Evolutionary conservation across 2,329 filamentous ascomycete genomes (phyloP), one percentile per base, ranked within the genome.

Genomic region (Colletotrichum costaricense): DNA sequence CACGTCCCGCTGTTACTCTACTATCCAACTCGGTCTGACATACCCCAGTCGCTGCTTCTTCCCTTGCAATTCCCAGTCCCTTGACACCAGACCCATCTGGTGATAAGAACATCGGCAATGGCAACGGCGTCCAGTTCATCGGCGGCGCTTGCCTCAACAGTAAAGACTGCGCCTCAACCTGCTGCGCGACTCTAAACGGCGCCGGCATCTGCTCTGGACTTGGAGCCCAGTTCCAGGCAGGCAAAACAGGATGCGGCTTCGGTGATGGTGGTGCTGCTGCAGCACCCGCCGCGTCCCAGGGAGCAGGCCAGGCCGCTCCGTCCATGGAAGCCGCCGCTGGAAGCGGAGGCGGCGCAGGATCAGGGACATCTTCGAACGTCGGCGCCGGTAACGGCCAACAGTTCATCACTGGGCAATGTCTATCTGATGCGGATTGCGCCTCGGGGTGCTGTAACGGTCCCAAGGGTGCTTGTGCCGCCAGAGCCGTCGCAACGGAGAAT

Each of bases 331-430:
- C 52, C n/a, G 42, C 70, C 4, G 58, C 55, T 1, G 67, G 52
- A 4, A 26, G 59, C 5, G 64, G 67, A 59, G 30, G 42, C 2
- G 67, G 52, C 24, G 42, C 68, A 1, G n/a, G 24, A 3, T 19
- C 49, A 16, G 67, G 35, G n/a, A 26, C 63, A 7, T 54, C 62
- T 0, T 62, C 74, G 67, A 82, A 82, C 64, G 71, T 80, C 30
- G 80, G 80, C 52, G 80, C 80, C 62, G 80, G 79, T 30, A 57
- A 74, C 8, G 80, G 78, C 19, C 59, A 56, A 5, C 81, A 82
- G 72, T 82, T 82, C 75, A 81, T 82, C 72, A 81, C 80, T 4
- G 81, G 81, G 1, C 76, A 81, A 42, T 82, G 81, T 63, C 68
- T 78, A 3, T 76, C 76, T 9, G 78, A 77, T 33, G 80, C 79